A percentile compares a stretch with the other conserved stretches of the same genome.
These are phyloP conservation scores for Boeremia lycopersici DNA, from an alignment of 2,329 filamentous ascomycete genomes.

Conservation along the genomic window DNA sequence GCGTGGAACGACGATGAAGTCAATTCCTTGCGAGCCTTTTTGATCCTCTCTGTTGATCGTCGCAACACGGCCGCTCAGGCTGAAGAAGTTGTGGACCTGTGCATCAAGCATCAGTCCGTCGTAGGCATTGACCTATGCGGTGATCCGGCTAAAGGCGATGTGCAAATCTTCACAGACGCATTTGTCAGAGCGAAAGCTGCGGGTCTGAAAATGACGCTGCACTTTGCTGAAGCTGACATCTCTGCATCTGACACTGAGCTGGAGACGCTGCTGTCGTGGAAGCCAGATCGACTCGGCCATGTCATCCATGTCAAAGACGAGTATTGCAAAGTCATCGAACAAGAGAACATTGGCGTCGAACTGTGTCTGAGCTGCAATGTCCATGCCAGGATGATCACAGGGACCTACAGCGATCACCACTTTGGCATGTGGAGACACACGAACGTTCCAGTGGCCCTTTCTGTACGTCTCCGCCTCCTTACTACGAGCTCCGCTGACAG, in stretches of 20 bases:
- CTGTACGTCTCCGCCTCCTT: conserved; percentile 60
- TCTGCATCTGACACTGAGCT: conserved; percentile 67
- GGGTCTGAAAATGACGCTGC: conserved; percentile 70
- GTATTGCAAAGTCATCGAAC: conserved; percentile 62
- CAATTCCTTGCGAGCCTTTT: conserved; percentile 61
- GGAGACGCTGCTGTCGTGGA: conserved; percentile 66
- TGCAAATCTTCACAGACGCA: conserved; percentile 64
- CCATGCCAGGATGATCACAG: conserved; percentile 72
- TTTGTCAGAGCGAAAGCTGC: conserved; percentile 63
- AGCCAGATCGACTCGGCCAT: conserved; percentile 74
- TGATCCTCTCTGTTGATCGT: conserved; percentile 79
- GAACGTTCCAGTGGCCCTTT: conserved; percentile 64
- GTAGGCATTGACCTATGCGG: conserved; percentile 82
- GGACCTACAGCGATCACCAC: conserved; percentile 72
- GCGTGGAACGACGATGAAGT: conserved; percentile 52
- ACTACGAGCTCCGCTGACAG: conserved; percentile 15
- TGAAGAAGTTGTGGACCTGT: conserved; percentile 67
- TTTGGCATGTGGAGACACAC: conserved; percentile 73
- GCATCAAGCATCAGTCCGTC: conserved; percentile 61
- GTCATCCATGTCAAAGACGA: conserved; percentile 74
- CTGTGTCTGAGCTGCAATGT: conserved; percentile 84
- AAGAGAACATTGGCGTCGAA: conserved; percentile 68
- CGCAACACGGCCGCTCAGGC: conserved; percentile 65
- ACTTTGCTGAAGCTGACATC: conserved; percentile 74
- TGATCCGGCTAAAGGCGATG: conserved; percentile 68